Conservation (phyloP, 305 asterid genomes). For the Fraxinus baroniana region DNA sequence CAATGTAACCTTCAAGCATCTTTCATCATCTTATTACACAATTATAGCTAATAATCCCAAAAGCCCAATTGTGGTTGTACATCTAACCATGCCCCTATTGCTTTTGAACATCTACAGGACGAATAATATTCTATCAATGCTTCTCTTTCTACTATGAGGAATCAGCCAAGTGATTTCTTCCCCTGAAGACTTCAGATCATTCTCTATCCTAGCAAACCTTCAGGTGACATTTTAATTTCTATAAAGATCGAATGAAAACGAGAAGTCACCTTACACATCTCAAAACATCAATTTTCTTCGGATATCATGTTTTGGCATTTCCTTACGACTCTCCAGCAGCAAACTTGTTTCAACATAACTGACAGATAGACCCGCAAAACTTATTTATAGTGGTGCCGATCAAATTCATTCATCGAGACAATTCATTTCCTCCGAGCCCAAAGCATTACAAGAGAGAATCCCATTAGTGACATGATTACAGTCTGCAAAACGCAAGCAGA, state of each 20-base stretch:
- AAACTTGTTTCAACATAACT: background rate
- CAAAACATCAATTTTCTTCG: background rate
- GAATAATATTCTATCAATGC: background rate
- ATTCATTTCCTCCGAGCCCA: constrained; percentile 60
- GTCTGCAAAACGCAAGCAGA: constrained; percentile 52
- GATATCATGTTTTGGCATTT: background rate
- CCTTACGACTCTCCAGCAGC: background rate
- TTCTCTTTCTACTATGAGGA: background rate
- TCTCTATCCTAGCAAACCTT: background rate
- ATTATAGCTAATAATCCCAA: background rate
- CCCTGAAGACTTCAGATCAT: background rate
- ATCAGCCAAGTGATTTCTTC: background rate
- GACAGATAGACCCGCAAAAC: background rate
- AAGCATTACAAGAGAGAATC: constrained; percentile 86
- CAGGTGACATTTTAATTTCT: background rate
- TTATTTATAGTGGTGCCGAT: background rate
- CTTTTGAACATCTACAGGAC: background rate
- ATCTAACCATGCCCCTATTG: background rate
- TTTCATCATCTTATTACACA: background rate
- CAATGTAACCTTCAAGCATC: background rate
- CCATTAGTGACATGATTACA: constrained; percentile 88
- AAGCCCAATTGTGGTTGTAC: background rate
- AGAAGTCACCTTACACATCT: background rate
- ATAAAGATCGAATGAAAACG: background rate
- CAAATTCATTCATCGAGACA: constrained; percentile 19